A percentile compares a stretch with the other conserved stretches of the same genome.
phyloP scores from a whole-genome alignment of 2,329 filamentous ascomycete genomes.

The Sordariomycetes sp. region DNA sequence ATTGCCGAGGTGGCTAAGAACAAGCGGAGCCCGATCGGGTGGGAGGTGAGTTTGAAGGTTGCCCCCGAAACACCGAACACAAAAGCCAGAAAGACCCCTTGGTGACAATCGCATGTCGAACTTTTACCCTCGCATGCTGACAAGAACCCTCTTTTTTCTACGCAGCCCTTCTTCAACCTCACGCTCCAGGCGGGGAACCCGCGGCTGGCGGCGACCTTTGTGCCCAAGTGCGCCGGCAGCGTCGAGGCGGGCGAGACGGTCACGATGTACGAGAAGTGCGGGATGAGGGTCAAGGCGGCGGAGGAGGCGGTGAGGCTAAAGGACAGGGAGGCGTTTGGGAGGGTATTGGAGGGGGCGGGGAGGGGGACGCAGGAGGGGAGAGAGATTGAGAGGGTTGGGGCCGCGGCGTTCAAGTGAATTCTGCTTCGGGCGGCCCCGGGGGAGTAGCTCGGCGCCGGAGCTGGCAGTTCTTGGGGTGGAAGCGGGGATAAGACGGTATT shows the following conservation, averaged over 20 bases:
- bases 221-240: constrained; percentile 66
- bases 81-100: neutral
- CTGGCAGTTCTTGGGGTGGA: too few relatives aligned
- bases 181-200: constrained; percentile 81
- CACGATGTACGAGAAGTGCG: constrained; percentile 94
- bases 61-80: neutral
- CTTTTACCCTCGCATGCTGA: neutral
- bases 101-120: neutral
- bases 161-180: constrained; percentile 80
- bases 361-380: constrained; percentile 50
- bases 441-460: too few relatives aligned
- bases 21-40: constrained; percentile 85
- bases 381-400: constrained; percentile 72
- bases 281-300: constrained; percentile 74
- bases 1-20: constrained; percentile 72
- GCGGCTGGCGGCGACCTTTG: constrained; percentile 68
- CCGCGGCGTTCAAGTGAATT: constrained; percentile 43
- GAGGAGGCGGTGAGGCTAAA: constrained; percentile 81
- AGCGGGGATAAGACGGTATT: too few relatives aligned
- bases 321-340: constrained; percentile 62
- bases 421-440: too few relatives aligned
- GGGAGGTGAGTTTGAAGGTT: constrained; percentile 55
- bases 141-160: neutral
- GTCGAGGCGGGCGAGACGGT: constrained; percentile 58
- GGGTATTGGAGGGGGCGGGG: constrained; percentile 61